Base-by-base conservation (phyloP, 163 green algal species). In the Chlamydomonas reinhardtii region DNA sequence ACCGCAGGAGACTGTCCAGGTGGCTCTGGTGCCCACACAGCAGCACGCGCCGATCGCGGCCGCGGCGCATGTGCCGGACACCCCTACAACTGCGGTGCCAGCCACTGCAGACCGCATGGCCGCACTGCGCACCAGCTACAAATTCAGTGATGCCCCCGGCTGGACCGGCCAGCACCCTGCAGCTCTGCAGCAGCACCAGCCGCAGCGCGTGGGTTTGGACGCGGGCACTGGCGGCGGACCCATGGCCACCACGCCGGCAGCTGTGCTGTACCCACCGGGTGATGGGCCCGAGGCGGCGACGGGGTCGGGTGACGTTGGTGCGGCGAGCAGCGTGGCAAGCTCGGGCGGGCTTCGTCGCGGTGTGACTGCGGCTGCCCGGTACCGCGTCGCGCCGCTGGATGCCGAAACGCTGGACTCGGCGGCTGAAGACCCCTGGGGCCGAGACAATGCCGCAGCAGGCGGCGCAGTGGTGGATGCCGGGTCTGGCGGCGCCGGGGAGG, bases 201-300 rank as follows among this genome's bases (percentile, higher is more conserved):
- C 73, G 24, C 32, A 71, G 54, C 56, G 14, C 2, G 25, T 54
- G 52, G 59, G n/a, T 20, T 17, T 61, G 11, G 75, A 72, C 8
- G 24, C 22, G 34, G 61, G 3, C 17, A 31, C 31, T 32, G 61
- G 19, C 61, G 25, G 4, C 9, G 20, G 61, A 22, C 25, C 61
- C 19, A 31, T 66, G 20, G 19, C 24, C 62, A 9, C 66, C 0
- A 32, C 79, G 20, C 32, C 79, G 20, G 79, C 31, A 20, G 78
- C 68, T 32, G 70, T 86, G 35, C 70, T 86, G 80, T 79, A 86
- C 80, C 80, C 80, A 5, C 79, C 68, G 62, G 72, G 72, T 2
- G 15, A 37, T n/a, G 72, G 0, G 8, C 9, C 35, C 6, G 22
- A 32, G 65, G 71, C 56, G 0, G 54, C 20, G 22, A 34, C 29